A percentile compares a stretch with the other conserved stretches of the same genome.
phyloP scores from a whole-genome alignment of 1,284 basidiomycete genomes.

The Anthracocystis panici-leucophaei region DNA sequence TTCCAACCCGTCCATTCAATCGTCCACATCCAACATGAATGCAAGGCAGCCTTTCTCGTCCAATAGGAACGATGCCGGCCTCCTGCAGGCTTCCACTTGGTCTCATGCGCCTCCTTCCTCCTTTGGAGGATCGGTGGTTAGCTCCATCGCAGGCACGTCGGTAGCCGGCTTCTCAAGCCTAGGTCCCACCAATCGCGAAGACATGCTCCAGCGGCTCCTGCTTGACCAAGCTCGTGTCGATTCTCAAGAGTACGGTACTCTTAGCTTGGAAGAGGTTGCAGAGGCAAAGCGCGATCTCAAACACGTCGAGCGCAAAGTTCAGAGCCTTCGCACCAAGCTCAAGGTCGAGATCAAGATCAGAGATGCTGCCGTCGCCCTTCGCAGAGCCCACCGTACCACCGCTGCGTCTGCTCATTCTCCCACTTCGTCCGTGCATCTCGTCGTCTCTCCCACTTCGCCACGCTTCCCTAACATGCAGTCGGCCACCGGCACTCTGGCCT shows the following conservation, averaged over 20 bases:
- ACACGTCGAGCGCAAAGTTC: conserved; percentile 46
- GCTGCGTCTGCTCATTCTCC: conserved; percentile 30
- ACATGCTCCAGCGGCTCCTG: conserved; percentile 49
- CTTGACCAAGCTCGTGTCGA: conserved; percentile 55
- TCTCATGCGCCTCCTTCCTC: conserved; percentile 48
- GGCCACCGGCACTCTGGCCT: not conserved
- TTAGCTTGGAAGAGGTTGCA: conserved; percentile 55
- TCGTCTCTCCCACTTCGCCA: conserved; percentile 32
- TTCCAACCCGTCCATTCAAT: conserved; percentile 37
- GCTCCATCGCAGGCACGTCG: conserved; percentile 23
- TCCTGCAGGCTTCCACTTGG: conserved; percentile 33
- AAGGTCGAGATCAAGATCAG: conserved; percentile 58
- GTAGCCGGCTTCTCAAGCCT: conserved; percentile 28
- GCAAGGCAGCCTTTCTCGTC: conserved; percentile 10
- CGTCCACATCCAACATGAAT: conserved; percentile 19
- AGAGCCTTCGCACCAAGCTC: conserved; percentile 51
- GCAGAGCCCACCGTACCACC: conserved; percentile 50
- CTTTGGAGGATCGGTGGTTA: conserved; percentile 38
- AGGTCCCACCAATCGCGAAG: conserved; percentile 34
- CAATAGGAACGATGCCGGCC: conserved; percentile 21
- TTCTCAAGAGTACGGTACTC: conserved; percentile 44
- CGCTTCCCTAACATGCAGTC: conserved; percentile 4
- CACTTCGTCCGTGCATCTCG: conserved; percentile 20
- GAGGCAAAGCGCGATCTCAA: conserved; percentile 53
- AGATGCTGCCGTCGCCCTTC: conserved; percentile 59